These are phyloP conservation scores for Apiospora sp. DNA, from an alignment of 2,329 filamentous ascomycete genomes.

Conservation along the genomic window DNA sequence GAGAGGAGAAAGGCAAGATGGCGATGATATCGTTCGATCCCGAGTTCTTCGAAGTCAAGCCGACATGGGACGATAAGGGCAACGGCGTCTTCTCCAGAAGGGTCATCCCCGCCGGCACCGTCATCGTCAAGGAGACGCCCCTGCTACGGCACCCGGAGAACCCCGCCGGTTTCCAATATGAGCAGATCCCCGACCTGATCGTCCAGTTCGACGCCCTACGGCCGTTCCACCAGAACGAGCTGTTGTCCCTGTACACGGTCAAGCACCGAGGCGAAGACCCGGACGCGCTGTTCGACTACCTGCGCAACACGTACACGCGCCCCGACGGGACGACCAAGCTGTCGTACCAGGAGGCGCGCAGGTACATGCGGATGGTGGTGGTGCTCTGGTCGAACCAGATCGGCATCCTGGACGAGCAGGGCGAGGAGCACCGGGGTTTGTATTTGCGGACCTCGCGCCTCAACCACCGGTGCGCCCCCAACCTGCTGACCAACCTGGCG, in stretches of 20 bases:
- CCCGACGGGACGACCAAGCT: background rate
- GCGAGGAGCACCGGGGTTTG: background rate
- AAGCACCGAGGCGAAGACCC: background rate
- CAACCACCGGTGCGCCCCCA: conserved; percentile 1
- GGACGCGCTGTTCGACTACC: background rate
- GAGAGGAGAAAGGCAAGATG: background rate
- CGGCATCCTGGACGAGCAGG: background rate
- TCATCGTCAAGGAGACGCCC: background rate
- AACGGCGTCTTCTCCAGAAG: background rate
- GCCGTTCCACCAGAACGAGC: background rate
- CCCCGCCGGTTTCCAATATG: background rate
- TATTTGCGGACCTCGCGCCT: background rate
- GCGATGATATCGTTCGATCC: no score
- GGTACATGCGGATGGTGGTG: background rate
- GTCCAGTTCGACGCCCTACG: background rate
- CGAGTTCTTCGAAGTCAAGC: background rate
- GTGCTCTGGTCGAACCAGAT: background rate
- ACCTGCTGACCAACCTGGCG: background rate
- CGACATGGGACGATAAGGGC: background rate
- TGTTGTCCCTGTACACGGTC: background rate
- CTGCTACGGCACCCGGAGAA: background rate
- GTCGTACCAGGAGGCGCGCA: background rate
- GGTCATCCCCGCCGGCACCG: background rate
- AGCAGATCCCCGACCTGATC: background rate
- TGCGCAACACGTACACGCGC: background rate